A percentile compares a stretch with the other conserved stretches of the same genome.
phyloP scores from a whole-genome alignment of 2,329 filamentous ascomycete species.

The Stagonosporopsis cucurbitacearum region DNA sequence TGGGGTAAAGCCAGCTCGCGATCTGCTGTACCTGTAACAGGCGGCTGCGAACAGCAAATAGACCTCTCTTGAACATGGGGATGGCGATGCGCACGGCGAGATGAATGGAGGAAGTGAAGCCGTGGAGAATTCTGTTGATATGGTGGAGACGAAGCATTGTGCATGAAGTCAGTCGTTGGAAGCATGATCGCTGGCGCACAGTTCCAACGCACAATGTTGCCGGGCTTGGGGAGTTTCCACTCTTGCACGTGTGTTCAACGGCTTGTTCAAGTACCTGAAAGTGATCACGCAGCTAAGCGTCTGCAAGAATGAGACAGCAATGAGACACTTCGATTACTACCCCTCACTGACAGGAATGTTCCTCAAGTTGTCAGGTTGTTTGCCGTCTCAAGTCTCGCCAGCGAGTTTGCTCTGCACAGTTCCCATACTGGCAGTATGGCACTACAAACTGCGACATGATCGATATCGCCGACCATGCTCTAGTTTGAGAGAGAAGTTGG shows the following conservation, averaged over 20 bases:
- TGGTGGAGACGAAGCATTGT: neutral
- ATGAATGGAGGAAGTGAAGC: neutral
- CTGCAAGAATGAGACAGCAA: neutral
- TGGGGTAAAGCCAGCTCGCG: neutral
- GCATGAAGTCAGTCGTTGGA: neutral
- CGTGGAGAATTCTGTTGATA: neutral
- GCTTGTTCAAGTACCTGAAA: too few species aligned
- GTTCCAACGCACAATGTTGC: neutral
- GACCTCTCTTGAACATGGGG: neutral
- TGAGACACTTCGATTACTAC: too few species aligned
- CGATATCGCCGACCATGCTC: too few species aligned
- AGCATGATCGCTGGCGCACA: neutral
- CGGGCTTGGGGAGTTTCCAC: neutral
- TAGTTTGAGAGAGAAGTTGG: too few species aligned
- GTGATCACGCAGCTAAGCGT: neutral
- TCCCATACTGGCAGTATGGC: neutral
- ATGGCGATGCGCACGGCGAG: neutral
- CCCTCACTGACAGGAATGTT: too few species aligned
- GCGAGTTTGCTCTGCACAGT: neutral
- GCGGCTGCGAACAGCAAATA: neutral
- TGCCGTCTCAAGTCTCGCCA: neutral
- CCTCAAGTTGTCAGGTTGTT: too few species aligned
- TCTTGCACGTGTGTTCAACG: neutral
- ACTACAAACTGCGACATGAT: too few species aligned
- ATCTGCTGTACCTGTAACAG: neutral